Evolutionary conservation across 306 rosid genomes (phyloP).

Genomic region (Myrica gale): DNA sequence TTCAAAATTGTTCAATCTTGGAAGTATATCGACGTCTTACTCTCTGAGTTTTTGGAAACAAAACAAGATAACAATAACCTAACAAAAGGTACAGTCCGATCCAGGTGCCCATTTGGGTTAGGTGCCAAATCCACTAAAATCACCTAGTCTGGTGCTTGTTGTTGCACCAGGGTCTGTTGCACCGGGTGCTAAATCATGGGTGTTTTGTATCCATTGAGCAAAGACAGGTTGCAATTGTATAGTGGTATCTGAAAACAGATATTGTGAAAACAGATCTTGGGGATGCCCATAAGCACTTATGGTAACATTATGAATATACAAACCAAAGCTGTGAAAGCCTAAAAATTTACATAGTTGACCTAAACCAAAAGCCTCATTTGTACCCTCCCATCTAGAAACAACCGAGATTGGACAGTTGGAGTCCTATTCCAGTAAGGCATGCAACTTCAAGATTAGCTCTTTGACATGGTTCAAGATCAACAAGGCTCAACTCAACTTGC

Average conservation of each 20-base stretch:
- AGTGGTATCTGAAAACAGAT: not conserved
- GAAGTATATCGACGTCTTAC: not conserved
- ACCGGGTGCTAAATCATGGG: not conserved
- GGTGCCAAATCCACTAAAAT: not conserved
- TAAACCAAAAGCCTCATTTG: not conserved
- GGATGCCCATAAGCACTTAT: not conserved
- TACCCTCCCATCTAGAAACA: not conserved
- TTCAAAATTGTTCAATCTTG: not conserved
- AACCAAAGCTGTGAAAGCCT: not conserved
- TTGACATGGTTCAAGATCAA: not conserved
- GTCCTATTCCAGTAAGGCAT: not conserved
- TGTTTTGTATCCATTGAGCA: conserved; percentile 15
- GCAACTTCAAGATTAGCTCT: not conserved
- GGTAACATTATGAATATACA: not conserved
- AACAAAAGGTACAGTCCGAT: no score
- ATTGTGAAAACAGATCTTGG: no score
- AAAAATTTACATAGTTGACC: not conserved
- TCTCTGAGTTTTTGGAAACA: no score
- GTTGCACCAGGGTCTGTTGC: not conserved
- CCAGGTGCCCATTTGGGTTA: no score
- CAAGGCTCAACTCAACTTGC: not conserved
- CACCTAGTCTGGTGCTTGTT: not conserved
- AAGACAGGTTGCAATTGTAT: conserved; percentile 3
- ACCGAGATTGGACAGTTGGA: not conserved
- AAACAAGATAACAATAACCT: not conserved